A percentile compares a stretch with the other conserved stretches of the same genome.
phyloP scores from a whole-genome alignment of 441 rosid species.

The Pelargonium australe region DNA sequence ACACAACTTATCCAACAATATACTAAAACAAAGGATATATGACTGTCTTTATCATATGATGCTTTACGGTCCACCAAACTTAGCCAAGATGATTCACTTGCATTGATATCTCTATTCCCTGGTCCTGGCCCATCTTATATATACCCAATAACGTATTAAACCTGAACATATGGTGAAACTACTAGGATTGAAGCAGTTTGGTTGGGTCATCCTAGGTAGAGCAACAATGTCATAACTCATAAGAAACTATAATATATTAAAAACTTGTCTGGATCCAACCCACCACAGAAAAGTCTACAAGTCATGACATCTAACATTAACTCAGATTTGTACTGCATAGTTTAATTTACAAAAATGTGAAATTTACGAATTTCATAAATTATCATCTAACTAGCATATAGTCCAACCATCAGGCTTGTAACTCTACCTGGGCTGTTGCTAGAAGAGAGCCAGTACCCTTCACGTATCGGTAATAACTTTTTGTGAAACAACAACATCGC shows the following conservation, averaged over 20 bases:
- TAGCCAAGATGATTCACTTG: not conserved
- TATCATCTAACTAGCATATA: slow-evolving; percentile 4
- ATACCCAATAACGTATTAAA: not conserved
- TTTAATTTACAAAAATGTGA: slow-evolving; percentile 3
- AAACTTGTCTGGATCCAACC: not conserved
- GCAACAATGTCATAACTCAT: not conserved
- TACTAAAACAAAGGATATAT: not conserved
- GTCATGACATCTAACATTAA: not conserved
- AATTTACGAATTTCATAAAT: not conserved
- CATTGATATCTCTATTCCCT: not conserved
- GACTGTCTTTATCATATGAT: not conserved
- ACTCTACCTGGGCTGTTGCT: slow-evolving; percentile 66
- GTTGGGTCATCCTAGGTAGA: not conserved
- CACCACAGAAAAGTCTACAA: not conserved
- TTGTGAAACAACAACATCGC: slow-evolving; percentile 91
- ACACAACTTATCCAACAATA: not conserved
- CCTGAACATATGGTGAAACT: not conserved
- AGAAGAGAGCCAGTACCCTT: slow-evolving; percentile 92
- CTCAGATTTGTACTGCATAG: not conserved
- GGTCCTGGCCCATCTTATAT: not conserved
- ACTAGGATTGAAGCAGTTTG: not conserved
- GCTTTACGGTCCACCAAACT: not conserved
- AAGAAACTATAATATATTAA: not conserved
- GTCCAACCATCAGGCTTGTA: slow-evolving; percentile 3
- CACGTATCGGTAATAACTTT: slow-evolving; percentile 85